A percentile compares a stretch with the other conserved stretches of the same genome.
phyloP scores from a whole-genome alignment of 1,139 yeast species.

The Taiozyma sp. region DNA sequence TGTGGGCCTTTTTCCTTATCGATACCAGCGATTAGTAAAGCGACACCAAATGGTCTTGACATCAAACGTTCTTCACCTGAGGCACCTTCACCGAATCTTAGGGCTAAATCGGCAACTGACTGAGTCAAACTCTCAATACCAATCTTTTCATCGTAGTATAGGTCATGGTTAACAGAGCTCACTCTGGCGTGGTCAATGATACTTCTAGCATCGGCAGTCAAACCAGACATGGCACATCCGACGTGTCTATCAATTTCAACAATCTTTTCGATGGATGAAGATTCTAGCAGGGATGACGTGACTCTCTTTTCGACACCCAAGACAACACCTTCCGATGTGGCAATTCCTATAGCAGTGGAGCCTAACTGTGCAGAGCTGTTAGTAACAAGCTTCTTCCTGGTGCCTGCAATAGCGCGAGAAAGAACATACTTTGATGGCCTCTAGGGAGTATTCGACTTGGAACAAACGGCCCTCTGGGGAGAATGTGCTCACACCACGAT shows the following conservation, averaged over 20 bases:
- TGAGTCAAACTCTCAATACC: conserved; percentile 94
- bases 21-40: conserved; percentile 89
- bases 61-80: conserved; percentile 94
- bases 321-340: conserved; percentile 95
- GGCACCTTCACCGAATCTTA: conserved; percentile 98
- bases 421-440: conserved; percentile 76
- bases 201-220: conserved; percentile 97
- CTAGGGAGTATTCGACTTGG: conserved; percentile 97
- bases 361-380: conserved; percentile 43
- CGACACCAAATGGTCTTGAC: conserved; percentile 99
- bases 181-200: conserved; percentile 99
- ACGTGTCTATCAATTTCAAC: conserved; percentile 92
- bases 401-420: background rate
- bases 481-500: conserved; percentile 97
- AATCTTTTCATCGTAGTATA: conserved; percentile 89
- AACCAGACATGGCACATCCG: conserved; percentile 98
- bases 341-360: conserved; percentile 95
- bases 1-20: conserved; percentile 95
- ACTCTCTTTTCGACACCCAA: conserved; percentile 97
- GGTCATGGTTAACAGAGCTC: conserved; percentile 80
- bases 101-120: conserved; percentile 93
- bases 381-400: conserved; percentile 1
- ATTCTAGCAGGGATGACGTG: conserved; percentile 86
- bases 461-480: conserved; percentile 98
- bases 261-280: conserved; percentile 92